These are phyloP conservation scores for Rhodamnia argentea DNA, from an alignment of 345 rosid species.

Conservation along the genomic window DNA sequence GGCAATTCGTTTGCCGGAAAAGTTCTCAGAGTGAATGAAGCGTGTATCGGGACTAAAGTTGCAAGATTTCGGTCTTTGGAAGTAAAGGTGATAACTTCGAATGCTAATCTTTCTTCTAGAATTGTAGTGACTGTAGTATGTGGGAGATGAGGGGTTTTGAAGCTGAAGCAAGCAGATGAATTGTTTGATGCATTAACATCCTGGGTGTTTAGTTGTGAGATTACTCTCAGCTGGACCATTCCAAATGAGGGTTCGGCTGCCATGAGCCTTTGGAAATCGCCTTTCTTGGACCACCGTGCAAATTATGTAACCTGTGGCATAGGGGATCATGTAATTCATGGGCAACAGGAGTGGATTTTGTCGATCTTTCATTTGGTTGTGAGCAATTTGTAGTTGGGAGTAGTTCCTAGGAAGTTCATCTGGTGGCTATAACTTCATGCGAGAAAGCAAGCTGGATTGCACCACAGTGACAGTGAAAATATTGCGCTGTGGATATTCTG, in stretches of 20 bases:
- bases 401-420: neutral
- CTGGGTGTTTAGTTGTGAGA: neutral
- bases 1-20: constrained; percentile 31
- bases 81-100: constrained; percentile 40
- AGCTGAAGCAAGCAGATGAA: neutral
- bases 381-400: neutral
- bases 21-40: constrained; percentile 24
- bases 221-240: neutral
- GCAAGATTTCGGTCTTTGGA: constrained; percentile 44
- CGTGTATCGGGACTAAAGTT: constrained; percentile 25
- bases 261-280: neutral
- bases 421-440: neutral
- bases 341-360: neutral
- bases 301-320: neutral
- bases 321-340: neutral
- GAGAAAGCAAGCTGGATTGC: neutral
- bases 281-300: neutral
- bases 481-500: neutral
- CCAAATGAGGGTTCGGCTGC: neutral
- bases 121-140: neutral
- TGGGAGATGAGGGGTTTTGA: neutral
- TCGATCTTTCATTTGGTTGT: neutral
- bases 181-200: neutral
- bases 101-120: neutral
- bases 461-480: neutral